Evolutionary conservation across 371 early-diverging fungal species (phyloP).

Genomic region (Mucor mucedo): DNA sequence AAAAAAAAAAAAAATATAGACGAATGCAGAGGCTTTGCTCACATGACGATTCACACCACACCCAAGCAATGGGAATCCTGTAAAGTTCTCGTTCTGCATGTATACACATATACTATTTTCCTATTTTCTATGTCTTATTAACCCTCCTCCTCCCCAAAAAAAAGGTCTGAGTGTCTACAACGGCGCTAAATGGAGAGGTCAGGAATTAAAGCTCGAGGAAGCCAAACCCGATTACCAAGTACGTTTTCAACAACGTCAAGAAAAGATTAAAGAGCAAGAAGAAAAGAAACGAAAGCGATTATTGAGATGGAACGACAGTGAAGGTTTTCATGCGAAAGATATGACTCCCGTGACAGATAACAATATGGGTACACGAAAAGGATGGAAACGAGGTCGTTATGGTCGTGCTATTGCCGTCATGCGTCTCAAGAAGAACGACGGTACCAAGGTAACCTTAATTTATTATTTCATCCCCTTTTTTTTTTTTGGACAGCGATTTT

Average conservation of each 20-base stretch:
- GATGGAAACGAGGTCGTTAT: slow-evolving; percentile 82
- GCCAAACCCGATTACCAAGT: slow-evolving; percentile 77
- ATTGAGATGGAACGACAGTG: slow-evolving; percentile 34
- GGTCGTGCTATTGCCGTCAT: slow-evolving; percentile 80
- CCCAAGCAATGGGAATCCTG: slow-evolving; percentile 71
- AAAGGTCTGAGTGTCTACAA: slow-evolving; percentile 68
- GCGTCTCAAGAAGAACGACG: slow-evolving; percentile 58
- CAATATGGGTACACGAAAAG: slow-evolving; percentile 64
- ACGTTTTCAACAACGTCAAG: slow-evolving; percentile 34
- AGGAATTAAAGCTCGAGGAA: slow-evolving; percentile 73
- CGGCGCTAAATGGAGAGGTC: slow-evolving; percentile 90
- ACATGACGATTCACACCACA: slow-evolving; percentile 70
- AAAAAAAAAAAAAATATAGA: slow-evolving; percentile 21
- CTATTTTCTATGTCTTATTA: neutral
- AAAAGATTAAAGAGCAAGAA: slow-evolving; percentile 28
- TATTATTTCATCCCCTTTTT: neutral
- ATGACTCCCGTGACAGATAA: slow-evolving; percentile 77
- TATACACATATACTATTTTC: neutral
- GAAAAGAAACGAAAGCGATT: slow-evolving; percentile 41
- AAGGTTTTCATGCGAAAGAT: slow-evolving; percentile 60
- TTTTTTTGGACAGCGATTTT: too few species aligned
- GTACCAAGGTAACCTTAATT: slow-evolving; percentile 37
- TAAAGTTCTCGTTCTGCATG: slow-evolving; percentile 20
- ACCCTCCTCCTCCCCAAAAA: neutral
- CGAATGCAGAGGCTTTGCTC: slow-evolving; percentile 76